Percentiles rank a stretch among this genome's conserved stretches.
Evolutionary conservation across 441 rosid species (phyloP).

Genomic region (Theobroma grandiflorum): DNA sequence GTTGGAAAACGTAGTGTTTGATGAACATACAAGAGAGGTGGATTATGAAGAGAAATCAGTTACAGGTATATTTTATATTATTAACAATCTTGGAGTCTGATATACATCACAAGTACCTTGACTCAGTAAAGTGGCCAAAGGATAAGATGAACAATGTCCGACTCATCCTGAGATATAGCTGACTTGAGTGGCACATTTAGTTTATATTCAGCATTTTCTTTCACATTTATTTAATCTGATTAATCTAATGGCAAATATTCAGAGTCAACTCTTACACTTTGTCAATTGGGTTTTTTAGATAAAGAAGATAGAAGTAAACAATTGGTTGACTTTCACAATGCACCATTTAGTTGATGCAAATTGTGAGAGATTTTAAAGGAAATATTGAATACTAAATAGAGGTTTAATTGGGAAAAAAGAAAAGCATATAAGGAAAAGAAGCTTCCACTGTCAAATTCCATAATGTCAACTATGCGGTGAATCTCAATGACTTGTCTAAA

Average conservation of each 20-base stretch:
- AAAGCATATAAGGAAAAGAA: neutral
- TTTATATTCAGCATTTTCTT: neutral
- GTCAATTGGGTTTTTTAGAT: neutral
- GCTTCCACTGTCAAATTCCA: neutral
- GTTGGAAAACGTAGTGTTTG: slow-evolving; percentile 87
- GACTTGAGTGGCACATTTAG: neutral
- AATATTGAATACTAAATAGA: neutral
- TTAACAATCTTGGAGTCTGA: neutral
- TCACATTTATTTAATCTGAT: neutral
- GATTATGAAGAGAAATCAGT: slow-evolving; percentile 83
- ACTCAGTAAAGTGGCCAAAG: neutral
- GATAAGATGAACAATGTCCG: slow-evolving; percentile 10
- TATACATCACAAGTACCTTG: neutral
- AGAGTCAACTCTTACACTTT: neutral
- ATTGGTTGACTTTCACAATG: neutral
- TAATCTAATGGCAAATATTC: neutral
- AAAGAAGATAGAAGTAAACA: neutral
- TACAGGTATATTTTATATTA: slow-evolving; percentile 54
- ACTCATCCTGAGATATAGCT: neutral
- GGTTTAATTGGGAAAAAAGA: neutral
- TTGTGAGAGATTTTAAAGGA: neutral
- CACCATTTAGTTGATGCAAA: neutral
- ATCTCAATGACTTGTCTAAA: neutral
- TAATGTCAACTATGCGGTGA: neutral
- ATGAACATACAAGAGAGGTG: slow-evolving; percentile 89